Evolutionary conservation across 164 flowering plant genomes (phyloP).

Genomic region (Pachysandra terminalis): DNA sequence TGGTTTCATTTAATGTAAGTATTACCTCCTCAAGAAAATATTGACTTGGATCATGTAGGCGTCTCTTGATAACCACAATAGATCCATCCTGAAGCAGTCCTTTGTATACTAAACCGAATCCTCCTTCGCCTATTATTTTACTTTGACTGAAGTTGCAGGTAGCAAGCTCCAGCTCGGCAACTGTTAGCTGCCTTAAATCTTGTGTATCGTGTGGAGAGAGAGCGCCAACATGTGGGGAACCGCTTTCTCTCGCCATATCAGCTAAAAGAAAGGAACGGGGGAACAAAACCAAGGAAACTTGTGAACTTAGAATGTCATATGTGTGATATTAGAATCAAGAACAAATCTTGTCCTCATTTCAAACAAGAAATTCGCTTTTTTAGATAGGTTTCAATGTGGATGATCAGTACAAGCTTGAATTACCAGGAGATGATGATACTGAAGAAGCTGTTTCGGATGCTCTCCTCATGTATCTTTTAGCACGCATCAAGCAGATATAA

Average conservation of each 20-base stretch:
- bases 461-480: conserved; percentile 27
- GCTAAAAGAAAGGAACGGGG: conserved; percentile 13
- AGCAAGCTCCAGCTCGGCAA: conserved; percentile 39
- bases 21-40: conserved; percentile 38
- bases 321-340: too few species aligned
- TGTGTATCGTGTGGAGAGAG: conserved; percentile 18
- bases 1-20: not conserved
- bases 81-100: conserved; percentile 55
- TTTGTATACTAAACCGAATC: conserved; percentile 43
- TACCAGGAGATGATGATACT: conserved; percentile 35
- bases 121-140: conserved; percentile 47
- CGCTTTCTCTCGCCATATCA: conserved; percentile 24
- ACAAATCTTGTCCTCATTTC: too few species aligned
- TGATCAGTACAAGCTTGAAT: conserved; percentile 4
- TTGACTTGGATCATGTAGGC: conserved; percentile 21
- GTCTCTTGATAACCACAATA: conserved; percentile 47
- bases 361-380: not conserved
- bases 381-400: not conserved
- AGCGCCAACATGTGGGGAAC: conserved; percentile 16
- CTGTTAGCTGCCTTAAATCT: conserved; percentile 23
- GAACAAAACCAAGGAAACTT: not conserved
- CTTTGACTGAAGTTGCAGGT: conserved; percentile 36
- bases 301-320: not conserved
- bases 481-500: conserved; percentile 39
- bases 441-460: conserved; percentile 43